Percentiles rank a stretch among this genome's conserved stretches.
Evolutionary conservation across 2,329 filamentous ascomycete species (phyloP).

Genomic region (Talaromyces piceae): DNA sequence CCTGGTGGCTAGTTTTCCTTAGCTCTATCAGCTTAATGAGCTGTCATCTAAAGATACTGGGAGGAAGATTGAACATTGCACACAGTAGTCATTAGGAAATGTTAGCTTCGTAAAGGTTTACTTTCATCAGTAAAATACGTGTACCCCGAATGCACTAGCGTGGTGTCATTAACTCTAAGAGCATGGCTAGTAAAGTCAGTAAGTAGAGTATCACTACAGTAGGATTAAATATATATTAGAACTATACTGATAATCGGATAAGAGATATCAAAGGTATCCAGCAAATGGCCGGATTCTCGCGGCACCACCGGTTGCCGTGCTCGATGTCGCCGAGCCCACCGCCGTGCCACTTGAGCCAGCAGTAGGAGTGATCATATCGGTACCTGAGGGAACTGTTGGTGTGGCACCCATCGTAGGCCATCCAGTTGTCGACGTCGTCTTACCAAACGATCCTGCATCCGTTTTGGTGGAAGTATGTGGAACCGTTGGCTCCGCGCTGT

Average conservation of each 20-base stretch:
- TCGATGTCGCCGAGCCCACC: conserved; percentile 6
- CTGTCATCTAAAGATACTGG: no score
- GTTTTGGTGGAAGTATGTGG: background rate
- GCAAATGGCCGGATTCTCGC: conserved; percentile 12
- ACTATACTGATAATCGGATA: background rate
- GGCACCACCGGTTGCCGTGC: conserved; percentile 16
- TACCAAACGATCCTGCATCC: background rate
- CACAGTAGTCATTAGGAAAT: no score
- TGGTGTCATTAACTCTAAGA: no score
- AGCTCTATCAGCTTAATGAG: no score
- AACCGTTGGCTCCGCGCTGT: conserved; percentile 1
- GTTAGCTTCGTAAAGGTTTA: no score
- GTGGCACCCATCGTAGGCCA: background rate
- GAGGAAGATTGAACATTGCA: no score
- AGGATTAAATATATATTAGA: background rate
- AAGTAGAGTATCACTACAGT: no score
- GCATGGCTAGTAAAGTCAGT: no score
- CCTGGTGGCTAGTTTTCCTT: no score
- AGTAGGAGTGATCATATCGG: conserved; percentile 3
- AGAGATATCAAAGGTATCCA: background rate
- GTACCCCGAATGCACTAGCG: no score
- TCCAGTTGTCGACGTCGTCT: background rate
- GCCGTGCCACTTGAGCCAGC: conserved; percentile 2
- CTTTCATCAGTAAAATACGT: no score
- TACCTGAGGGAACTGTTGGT: background rate